Conservation (phyloP, 2,329 filamentous ascomycete species). For the Trichoderma breve region DNA sequence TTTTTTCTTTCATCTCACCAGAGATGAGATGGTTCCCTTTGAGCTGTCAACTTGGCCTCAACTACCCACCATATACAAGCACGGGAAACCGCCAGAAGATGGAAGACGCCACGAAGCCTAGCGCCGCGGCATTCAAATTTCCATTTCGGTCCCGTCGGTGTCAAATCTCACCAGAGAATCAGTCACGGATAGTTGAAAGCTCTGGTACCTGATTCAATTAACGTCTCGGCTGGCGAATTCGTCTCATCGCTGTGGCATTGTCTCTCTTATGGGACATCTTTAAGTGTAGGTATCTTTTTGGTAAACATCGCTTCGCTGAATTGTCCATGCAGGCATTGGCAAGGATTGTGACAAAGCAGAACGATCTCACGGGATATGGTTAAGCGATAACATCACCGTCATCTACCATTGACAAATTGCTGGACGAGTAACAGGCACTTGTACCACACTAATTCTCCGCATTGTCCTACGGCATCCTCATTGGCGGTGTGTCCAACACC, state of each 20-base stretch:
- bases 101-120: slow-evolving; percentile 4
- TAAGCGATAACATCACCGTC: not conserved
- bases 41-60: not conserved
- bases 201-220: not conserved
- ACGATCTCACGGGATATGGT: not conserved
- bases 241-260: not conserved
- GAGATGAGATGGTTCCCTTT: not conserved
- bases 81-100: not conserved
- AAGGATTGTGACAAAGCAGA: not conserved
- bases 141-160: slow-evolving; percentile 11
- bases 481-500: not conserved
- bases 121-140: not conserved
- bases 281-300: not conserved
- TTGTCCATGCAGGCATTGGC: not conserved
- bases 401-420: not conserved
- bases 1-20: not conserved
- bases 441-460: slow-evolving; percentile 1
- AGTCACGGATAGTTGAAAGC: not conserved
- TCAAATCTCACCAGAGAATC: not conserved
- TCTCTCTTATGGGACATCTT: not conserved
- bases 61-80: not conserved
- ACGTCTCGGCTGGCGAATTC: not conserved
- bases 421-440: not conserved
- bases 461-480: not conserved
- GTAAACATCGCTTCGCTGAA: not conserved